These are phyloP conservation scores for Termitomyces sp. DNA, from an alignment of 1,284 basidiomycete genomes.

Conservation along the genomic window DNA sequence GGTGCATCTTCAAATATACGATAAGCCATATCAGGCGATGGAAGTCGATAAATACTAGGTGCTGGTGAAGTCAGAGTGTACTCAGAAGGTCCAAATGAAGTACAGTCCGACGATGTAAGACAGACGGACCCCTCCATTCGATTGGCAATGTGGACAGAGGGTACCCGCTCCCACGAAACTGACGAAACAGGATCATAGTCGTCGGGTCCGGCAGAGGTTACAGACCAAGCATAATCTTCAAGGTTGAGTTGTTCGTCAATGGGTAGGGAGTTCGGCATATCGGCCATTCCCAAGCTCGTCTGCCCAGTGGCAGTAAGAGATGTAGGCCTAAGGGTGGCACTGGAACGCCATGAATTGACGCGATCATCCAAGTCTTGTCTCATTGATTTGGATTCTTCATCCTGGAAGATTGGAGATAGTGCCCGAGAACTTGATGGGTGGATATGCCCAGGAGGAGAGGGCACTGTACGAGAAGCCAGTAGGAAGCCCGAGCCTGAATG, in stretches of 20 bases:
- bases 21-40: slow-evolving; percentile 42
- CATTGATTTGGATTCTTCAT: slow-evolving; percentile 48
- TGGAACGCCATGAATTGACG: slow-evolving; percentile 62
- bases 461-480: slow-evolving; percentile 20
- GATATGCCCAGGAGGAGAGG: slow-evolving; percentile 26
- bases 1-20: slow-evolving; percentile 48
- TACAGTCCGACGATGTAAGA: slow-evolving; percentile 48
- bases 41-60: slow-evolving; percentile 23
- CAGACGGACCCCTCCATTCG: slow-evolving; percentile 55
- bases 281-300: slow-evolving; percentile 46
- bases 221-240: slow-evolving; percentile 66
- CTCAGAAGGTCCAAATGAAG: slow-evolving; percentile 43
- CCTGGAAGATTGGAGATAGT: slow-evolving; percentile 59
- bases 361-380: slow-evolving; percentile 46
- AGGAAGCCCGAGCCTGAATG: slow-evolving; percentile 31
- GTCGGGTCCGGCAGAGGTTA: slow-evolving; percentile 59
- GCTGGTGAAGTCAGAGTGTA: slow-evolving; percentile 27
- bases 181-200: slow-evolving; percentile 35
- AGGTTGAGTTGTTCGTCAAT: slow-evolving; percentile 45
- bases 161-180: slow-evolving; percentile 30
- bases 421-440: slow-evolving; percentile 24
- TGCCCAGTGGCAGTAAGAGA: slow-evolving; percentile 49
- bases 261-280: slow-evolving; percentile 44
- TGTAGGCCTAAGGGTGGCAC: slow-evolving; percentile 43
- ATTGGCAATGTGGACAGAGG: slow-evolving; percentile 53